Evolutionary conservation across 73 alveolate genomes (phyloP), one percentile per base, ranked within the genome.

Genomic region (Urostyla sp.): DNA sequence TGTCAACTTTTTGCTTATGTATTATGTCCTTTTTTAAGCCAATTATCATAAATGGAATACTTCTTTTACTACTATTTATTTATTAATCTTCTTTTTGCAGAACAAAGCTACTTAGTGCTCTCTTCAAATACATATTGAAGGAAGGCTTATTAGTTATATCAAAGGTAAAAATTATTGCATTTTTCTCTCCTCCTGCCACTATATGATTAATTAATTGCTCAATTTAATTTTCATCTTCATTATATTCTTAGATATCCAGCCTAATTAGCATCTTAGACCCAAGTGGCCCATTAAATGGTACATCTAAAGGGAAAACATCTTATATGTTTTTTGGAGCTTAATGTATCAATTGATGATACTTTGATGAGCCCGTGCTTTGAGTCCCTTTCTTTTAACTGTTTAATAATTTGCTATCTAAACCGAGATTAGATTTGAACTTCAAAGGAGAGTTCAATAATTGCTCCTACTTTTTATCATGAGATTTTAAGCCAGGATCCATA

Each of bases 21-120:
- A 43, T 60, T 28, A 63, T 8, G 44, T 63, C 79, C 44, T 60
- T 63, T 28, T 63, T 63, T 60, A 63, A 43, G 20, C 79, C 79
- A 3, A 63, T 27, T 4, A 63, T 63, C 79, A 63, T 63, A 23
- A 63, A 63, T n/a, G 79, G 79, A n/a, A 63, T 63, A 57, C 37
- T 63, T 43, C 79, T 34, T 6, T 60, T 20, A 8, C 44, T n/a
- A n/a, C n/a, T n/a, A n/a, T n/a, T n/a, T n/a, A n/a, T n/a, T n/a
- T n/a, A n/a, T n/a, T n/a, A n/a, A n/a, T n/a, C n/a, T n/a, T n/a
- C n/a, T n/a, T n/a, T n/a, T n/a, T n/a, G n/a, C 20, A 63, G 44
- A 1, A 63, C 44, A 5, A 63, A 24, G 2, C 44, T 60, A 30
- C 44, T 63, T 8, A 63, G 36, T 21, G 79, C 79, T 43, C 44